Conservation (phyloP, 2,329 filamentous ascomycete genomes). For the Penicillium italicum region DNA sequence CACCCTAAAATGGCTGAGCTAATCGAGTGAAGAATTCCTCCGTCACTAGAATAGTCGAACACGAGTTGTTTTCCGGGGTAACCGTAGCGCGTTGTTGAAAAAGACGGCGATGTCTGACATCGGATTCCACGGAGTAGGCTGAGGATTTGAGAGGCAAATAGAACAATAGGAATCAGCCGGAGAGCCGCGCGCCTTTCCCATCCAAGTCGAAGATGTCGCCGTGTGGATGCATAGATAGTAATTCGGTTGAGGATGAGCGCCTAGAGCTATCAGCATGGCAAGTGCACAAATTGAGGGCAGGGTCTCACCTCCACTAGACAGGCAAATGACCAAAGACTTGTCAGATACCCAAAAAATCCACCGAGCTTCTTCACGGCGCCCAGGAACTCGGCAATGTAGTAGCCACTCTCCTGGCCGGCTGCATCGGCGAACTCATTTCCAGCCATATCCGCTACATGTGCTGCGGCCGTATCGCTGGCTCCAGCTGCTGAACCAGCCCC, state of each 20-base stretch:
- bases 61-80: slow-evolving; percentile 62
- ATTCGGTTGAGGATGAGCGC: slow-evolving; percentile 87
- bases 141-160: slow-evolving; percentile 66
- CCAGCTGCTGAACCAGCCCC: slow-evolving; percentile 11
- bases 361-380: slow-evolving; percentile 65
- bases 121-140: slow-evolving; percentile 77
- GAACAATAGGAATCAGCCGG: slow-evolving; percentile 65
- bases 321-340: slow-evolving; percentile 85
- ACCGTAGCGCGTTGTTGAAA: slow-evolving; percentile 66
- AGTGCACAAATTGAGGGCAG: not conserved
- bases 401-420: slow-evolving; percentile 33
- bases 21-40: slow-evolving; percentile 66
- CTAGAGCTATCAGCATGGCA: slow-evolving; percentile 35
- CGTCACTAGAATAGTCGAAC: slow-evolving; percentile 67
- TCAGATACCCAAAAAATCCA: slow-evolving; percentile 84
- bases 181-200: slow-evolving; percentile 69
- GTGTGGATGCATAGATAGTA: slow-evolving; percentile 85
- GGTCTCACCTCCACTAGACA: slow-evolving; percentile 69
- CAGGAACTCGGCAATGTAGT: slow-evolving; percentile 44
- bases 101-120: slow-evolving; percentile 80
- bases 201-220: slow-evolving; percentile 70
- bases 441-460: slow-evolving; percentile 34
- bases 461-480: slow-evolving; percentile 40
- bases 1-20: slow-evolving; percentile 71
- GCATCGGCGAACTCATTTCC: slow-evolving; percentile 34